phyloP scores from a whole-genome alignment of 768 basidiomycete species.

The Termitomyces sp. region DNA sequence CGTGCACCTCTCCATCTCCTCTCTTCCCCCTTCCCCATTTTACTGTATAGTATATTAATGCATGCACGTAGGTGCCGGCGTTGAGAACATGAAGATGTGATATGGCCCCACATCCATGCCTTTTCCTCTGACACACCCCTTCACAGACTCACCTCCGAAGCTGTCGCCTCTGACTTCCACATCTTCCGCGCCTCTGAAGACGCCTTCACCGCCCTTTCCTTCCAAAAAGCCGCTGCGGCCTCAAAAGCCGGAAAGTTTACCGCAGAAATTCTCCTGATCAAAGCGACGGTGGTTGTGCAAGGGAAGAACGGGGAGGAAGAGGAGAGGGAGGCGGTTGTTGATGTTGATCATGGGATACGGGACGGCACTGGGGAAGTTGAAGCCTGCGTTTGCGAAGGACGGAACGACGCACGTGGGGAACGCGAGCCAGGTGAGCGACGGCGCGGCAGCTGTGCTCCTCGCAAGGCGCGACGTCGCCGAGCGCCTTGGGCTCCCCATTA shows the following conservation, averaged over 20 bases:
- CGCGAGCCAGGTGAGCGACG: slow-evolving; percentile 89
- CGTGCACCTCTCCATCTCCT: slow-evolving; percentile 49
- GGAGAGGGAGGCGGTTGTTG: slow-evolving; percentile 64
- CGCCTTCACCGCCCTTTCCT: slow-evolving; percentile 78
- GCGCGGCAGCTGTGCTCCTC: slow-evolving; percentile 87
- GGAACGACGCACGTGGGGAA: slow-evolving; percentile 81
- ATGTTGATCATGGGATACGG: slow-evolving; percentile 81
- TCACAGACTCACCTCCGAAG: slow-evolving; percentile 90
- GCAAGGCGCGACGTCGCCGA: slow-evolving; percentile 77
- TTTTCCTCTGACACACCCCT: slow-evolving; percentile 54
- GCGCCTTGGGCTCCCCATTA: slow-evolving; percentile 78
- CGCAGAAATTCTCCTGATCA: slow-evolving; percentile 81
- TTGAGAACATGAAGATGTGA: slow-evolving; percentile 86
- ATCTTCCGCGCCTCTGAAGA: slow-evolving; percentile 80
- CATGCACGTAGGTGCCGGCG: slow-evolving; percentile 63
- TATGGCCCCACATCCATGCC: slow-evolving; percentile 53
- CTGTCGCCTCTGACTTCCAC: slow-evolving; percentile 75
- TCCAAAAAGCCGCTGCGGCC: slow-evolving; percentile 79
- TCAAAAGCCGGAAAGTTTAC: slow-evolving; percentile 80
- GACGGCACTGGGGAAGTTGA: slow-evolving; percentile 84
- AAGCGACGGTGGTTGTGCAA: slow-evolving; percentile 44
- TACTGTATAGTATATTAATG: slow-evolving; percentile 28
- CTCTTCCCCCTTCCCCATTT: slow-evolving; percentile 68
- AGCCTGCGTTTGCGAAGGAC: slow-evolving; percentile 78
- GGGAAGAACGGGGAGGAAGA: slow-evolving; percentile 73